These are phyloP conservation scores for Fomitopsis schrenkii DNA, from an alignment of 1,284 basidiomycete genomes.

Conservation along the genomic window DNA sequence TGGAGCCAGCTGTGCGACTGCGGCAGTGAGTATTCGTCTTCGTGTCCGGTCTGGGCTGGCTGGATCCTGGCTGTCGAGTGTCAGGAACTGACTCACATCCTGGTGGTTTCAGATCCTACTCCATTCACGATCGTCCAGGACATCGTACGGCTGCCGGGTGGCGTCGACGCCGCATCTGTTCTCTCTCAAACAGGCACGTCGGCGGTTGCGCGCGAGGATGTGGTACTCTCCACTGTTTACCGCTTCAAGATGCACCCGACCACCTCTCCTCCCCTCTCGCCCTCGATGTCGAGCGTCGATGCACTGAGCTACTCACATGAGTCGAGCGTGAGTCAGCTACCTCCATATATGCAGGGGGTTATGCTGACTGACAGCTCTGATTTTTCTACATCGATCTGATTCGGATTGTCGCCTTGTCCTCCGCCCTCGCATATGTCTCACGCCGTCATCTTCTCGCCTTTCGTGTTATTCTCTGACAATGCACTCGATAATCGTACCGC, in stretches of 20 bases:
- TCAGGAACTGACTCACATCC: conserved; percentile 3
- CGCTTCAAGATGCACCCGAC: conserved; percentile 21
- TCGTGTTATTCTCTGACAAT: not conserved
- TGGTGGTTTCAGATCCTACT: conserved; percentile 45
- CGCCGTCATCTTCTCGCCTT: not conserved
- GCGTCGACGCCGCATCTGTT: conserved; percentile 4
- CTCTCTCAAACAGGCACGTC: conserved; percentile 4
- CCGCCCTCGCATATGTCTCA: not conserved
- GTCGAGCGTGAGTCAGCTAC: conserved; percentile 19
- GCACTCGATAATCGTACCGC: not conserved
- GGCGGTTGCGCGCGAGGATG: conserved; percentile 10
- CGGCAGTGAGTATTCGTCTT: conserved; percentile 37
- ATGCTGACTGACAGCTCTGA: conserved; percentile 1
- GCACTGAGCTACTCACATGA: conserved; percentile 20
- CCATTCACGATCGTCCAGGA: conserved; percentile 53
- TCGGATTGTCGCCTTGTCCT: not conserved
- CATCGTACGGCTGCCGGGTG: conserved; percentile 29
- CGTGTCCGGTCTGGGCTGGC: not conserved
- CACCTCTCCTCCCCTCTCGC: conserved; percentile 21
- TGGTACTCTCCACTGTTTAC: conserved; percentile 24
- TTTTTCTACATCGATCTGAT: not conserved
- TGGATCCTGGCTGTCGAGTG: not conserved
- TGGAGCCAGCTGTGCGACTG: conserved; percentile 54
- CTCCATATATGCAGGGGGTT: not conserved
- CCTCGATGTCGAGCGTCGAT: conserved; percentile 18